Evolutionary conservation across 2,329 filamentous ascomycete genomes (phyloP).

Genomic region (Corinectria fuckeliana): DNA sequence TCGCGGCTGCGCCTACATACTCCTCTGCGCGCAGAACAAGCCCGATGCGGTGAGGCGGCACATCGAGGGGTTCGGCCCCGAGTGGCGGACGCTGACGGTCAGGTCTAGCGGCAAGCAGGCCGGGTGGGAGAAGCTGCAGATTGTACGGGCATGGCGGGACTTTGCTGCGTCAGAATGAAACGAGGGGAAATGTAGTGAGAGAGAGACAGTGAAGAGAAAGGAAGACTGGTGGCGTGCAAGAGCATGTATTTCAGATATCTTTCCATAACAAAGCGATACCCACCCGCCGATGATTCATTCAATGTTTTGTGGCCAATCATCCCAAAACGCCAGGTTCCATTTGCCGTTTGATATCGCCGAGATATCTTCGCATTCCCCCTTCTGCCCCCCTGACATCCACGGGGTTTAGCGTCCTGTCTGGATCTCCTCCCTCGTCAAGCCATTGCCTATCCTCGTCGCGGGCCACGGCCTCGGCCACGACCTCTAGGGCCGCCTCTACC

Average conservation of each 20-base stretch:
- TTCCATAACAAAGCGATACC: constrained; percentile 41
- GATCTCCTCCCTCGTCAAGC: constrained; percentile 3
- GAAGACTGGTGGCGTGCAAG: constrained; percentile 30
- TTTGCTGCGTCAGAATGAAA: constrained; percentile 7
- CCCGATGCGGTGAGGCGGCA: constrained; percentile 74
- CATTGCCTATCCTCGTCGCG: constrained; percentile 40
- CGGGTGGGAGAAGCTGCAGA: constrained; percentile 93
- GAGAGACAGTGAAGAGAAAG: constrained; percentile 1
- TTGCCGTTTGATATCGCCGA: constrained; percentile 38
- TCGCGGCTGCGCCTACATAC: constrained; percentile 83
- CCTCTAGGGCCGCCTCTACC: constrained; percentile 62
- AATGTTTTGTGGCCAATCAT: constrained; percentile 42
- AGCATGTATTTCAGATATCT: constrained; percentile 42
- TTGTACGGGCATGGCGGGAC: constrained; percentile 82
- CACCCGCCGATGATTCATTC: constrained; percentile 38
- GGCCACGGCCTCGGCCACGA: constrained; percentile 53
- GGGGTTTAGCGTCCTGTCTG: constrained; percentile 20
- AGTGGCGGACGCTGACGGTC: constrained; percentile 80
- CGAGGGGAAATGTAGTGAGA: not conserved
- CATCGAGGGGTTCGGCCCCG: constrained; percentile 58
- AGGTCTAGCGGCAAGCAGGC: constrained; percentile 84
- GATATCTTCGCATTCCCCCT: constrained; percentile 28
- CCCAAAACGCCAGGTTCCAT: constrained; percentile 46
- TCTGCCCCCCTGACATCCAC: constrained; percentile 20
- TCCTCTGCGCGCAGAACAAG: constrained; percentile 90